A percentile compares a stretch with the other conserved stretches of the same genome.
phyloP scores from a whole-genome alignment of 495 filamentous ascomycete species.

The Bryoglossum gracile region DNA sequence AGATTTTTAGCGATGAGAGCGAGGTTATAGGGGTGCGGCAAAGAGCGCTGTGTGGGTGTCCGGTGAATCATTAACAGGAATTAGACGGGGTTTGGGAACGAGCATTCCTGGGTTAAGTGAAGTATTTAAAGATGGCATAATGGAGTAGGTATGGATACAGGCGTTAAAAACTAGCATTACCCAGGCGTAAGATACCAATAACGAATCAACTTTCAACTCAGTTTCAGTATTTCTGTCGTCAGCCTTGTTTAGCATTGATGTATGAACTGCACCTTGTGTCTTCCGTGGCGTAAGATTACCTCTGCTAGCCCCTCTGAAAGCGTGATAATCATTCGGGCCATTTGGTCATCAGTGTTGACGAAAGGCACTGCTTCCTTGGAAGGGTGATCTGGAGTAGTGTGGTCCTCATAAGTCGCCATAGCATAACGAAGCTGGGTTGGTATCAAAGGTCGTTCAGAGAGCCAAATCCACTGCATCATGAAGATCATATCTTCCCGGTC shows the following conservation, averaged over 20 bases:
- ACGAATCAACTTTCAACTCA: too few relatives aligned
- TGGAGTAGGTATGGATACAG: too few relatives aligned
- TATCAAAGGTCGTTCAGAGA: constrained; percentile 25
- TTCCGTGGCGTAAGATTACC: neutral
- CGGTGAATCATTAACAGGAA: neutral
- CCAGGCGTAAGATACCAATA: too few relatives aligned
- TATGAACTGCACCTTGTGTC: constrained; percentile 30
- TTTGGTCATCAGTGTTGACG: constrained; percentile 12
- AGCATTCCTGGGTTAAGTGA: too few relatives aligned
- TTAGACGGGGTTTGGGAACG: too few relatives aligned
- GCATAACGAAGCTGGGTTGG: constrained; percentile 29
- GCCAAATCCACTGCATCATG: constrained; percentile 32
- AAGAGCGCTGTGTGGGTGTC: constrained; percentile 14
- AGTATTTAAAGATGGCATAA: too few relatives aligned
- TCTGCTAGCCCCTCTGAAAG: constrained; percentile 30
- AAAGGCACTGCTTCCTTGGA: constrained; percentile 1
- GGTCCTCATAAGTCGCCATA: constrained; percentile 14
- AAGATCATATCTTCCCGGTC: constrained; percentile 6
- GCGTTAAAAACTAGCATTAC: too few relatives aligned
- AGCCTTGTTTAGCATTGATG: too few relatives aligned
- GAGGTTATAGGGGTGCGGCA: constrained; percentile 2
- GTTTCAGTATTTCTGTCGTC: too few relatives aligned
- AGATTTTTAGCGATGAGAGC: neutral
- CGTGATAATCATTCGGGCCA: constrained; percentile 23
- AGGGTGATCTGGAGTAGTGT: neutral